phyloP scores from a whole-genome alignment of 305 asterid genomes.

The Fraxinus greggii region DNA sequence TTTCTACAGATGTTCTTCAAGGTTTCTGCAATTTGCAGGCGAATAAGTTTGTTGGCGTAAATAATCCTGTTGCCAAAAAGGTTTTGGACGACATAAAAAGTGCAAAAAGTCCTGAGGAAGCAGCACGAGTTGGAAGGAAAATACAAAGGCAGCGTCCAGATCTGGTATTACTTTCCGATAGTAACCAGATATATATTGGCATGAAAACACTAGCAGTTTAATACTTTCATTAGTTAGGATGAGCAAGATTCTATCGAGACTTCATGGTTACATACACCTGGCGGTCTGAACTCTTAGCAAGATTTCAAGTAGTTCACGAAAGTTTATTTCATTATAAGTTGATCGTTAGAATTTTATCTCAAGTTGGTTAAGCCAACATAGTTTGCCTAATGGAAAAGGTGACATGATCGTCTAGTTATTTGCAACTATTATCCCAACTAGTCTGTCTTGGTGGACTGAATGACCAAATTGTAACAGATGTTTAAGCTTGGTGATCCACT shows the following conservation, averaged over 20 bases:
- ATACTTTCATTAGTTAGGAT: conserved; percentile 9
- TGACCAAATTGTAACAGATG: neutral
- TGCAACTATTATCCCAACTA: neutral
- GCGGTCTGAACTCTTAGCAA: neutral
- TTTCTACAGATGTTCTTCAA: neutral
- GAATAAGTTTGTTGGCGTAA: conserved; percentile 66
- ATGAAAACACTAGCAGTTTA: neutral
- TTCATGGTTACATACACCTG: neutral
- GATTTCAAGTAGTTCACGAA: neutral
- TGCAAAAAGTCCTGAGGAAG: conserved; percentile 96
- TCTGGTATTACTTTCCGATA: conserved; percentile 49
- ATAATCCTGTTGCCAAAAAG: conserved; percentile 55
- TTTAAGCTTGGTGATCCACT: neutral
- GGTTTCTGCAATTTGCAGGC: conserved; percentile 48
- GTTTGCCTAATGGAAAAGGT: neutral
- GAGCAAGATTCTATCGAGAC: neutral
- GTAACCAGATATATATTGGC: neutral
- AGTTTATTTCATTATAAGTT: neutral
- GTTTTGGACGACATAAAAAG: conserved; percentile 61
- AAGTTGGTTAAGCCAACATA: neutral
- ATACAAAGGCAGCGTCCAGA: conserved; percentile 70
- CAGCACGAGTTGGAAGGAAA: conserved; percentile 89
- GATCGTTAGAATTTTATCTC: neutral
- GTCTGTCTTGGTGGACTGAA: neutral
- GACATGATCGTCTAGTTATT: neutral